Evolutionary conservation across 2,329 filamentous ascomycete genomes (phyloP).

Genomic region (Blastomyces gilchristii): DNA sequence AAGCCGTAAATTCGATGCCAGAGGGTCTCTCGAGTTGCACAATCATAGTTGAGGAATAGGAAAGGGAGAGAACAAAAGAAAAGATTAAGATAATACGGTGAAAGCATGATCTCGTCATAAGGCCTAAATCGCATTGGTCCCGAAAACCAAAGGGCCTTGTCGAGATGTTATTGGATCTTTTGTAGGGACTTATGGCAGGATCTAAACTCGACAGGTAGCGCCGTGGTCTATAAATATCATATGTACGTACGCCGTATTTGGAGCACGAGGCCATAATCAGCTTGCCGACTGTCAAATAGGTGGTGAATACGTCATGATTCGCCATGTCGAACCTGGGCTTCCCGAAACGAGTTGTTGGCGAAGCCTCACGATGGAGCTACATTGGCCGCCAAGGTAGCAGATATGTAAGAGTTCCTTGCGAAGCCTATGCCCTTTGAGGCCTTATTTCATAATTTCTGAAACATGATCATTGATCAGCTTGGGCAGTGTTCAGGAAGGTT

Average conservation of each 20-base stretch:
- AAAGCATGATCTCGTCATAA: conserved; percentile 1
- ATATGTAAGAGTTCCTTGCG: neutral
- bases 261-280: neutral
- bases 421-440: neutral
- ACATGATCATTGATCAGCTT: neutral
- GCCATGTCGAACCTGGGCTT: neutral
- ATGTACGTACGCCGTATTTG: neutral
- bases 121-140: neutral
- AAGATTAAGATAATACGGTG: neutral
- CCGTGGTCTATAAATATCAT: neutral
- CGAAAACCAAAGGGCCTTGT: neutral
- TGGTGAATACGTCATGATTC: neutral
- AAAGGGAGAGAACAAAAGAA: neutral
- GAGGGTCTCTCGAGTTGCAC: neutral
- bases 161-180: neutral
- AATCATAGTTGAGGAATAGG: neutral
- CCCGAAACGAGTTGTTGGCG: neutral
- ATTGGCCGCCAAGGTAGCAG: neutral
- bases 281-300: neutral
- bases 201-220: neutral
- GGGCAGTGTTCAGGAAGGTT: neutral
- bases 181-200: neutral
- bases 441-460: neutral
- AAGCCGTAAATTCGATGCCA: neutral
- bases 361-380: neutral